phyloP scores from a whole-genome alignment of 306 rosid species.

The Spatholobus suberectus region DNA sequence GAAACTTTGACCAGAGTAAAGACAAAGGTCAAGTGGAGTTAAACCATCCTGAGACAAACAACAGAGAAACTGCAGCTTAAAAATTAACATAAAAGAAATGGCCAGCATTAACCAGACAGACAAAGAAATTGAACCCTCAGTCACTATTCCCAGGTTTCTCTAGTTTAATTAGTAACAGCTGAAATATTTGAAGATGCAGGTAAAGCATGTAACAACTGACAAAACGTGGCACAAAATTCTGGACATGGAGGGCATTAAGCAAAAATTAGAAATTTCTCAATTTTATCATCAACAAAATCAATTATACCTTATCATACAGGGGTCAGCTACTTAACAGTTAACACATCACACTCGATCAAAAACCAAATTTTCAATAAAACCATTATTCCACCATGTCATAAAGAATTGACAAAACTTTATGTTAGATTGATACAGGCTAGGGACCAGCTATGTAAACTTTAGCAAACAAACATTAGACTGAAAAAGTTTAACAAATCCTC shows the following conservation, averaged over 20 bases:
- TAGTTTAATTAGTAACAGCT: neutral
- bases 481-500: neutral
- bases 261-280: neutral
- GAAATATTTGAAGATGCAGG: neutral
- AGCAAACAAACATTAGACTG: neutral
- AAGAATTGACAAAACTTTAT: neutral
- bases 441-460: neutral
- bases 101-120: conserved; percentile 16
- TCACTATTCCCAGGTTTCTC: neutral
- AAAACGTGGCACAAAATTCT: neutral
- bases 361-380: conserved; percentile 4
- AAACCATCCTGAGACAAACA: conserved; percentile 74
- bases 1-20: conserved; percentile 66
- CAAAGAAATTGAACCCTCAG: neutral
- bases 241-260: neutral
- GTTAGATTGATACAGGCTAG: neutral
- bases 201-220: neutral
- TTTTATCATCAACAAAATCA: neutral
- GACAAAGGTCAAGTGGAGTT: conserved; percentile 87
- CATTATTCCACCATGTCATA: neutral
- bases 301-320: neutral
- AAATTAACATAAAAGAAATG: neutral
- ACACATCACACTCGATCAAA: neutral
- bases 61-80: neutral
- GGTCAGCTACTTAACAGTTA: neutral